These are phyloP conservation scores for Nemania bipapillata DNA, from an alignment of 2,329 filamentous ascomycete genomes.

Conservation along the genomic window DNA sequence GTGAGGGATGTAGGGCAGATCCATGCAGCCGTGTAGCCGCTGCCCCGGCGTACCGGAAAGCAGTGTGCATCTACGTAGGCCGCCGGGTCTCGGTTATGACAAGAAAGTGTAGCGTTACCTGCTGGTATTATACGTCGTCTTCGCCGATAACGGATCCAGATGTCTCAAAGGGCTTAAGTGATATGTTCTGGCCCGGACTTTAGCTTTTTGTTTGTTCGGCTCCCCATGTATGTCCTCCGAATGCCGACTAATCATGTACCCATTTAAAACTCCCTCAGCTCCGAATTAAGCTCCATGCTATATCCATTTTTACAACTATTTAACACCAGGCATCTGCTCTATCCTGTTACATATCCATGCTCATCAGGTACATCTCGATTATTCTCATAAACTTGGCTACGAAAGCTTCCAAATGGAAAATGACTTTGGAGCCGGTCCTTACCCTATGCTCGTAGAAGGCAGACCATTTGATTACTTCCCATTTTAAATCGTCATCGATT, in stretches of 20 bases:
- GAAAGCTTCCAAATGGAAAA: conserved; percentile 98
- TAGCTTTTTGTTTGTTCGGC: background rate
- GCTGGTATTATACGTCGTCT: conserved; percentile 3
- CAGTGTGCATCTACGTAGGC: conserved; percentile 1
- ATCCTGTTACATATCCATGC: conserved; percentile 73
- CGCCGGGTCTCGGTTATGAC: conserved; percentile 31
- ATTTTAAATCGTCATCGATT: conserved; percentile 88
- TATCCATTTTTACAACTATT: background rate
- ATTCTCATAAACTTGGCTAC: conserved; percentile 99
- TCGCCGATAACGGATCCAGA: conserved; percentile 31
- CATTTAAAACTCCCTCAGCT: conserved; percentile 36
- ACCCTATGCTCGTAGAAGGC: conserved; percentile 98
- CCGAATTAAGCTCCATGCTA: conserved; percentile 30
- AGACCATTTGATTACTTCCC: conserved; percentile 93
- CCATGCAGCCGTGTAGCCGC: conserved; percentile 13
- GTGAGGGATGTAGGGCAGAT: conserved; percentile 2
- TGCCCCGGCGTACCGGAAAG: conserved; percentile 32
- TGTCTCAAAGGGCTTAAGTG: background rate
- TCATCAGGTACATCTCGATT: conserved; percentile 90
- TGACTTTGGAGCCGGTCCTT: conserved; percentile 90
- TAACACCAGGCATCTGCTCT: conserved; percentile 4
- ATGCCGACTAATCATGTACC: conserved; percentile 5
- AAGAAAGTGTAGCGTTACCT: background rate
- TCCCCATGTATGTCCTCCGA: conserved; percentile 1
- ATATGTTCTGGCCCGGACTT: conserved; percentile 11